Base-by-base conservation (phyloP, 2,329 filamentous ascomycete genomes). In the Phyllosticta paracitricarpa region DNA sequence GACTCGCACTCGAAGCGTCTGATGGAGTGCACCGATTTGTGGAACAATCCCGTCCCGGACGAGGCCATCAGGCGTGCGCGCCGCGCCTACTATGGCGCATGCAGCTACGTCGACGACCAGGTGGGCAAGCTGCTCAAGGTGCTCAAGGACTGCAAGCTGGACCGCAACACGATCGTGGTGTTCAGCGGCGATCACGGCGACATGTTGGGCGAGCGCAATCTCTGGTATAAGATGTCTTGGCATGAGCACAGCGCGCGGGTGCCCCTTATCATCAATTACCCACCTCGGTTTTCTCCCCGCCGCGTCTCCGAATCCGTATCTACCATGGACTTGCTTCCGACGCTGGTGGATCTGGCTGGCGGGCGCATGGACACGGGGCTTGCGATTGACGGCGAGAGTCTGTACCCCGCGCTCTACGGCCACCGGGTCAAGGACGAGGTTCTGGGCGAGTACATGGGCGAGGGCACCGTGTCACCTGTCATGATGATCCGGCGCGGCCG, bases 211-310 rank as follows among this genome's bases (percentile, higher is more conserved):
- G 92, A 97, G 79, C 86, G 91, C 59, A 89, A 89, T 5, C 79
- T 97, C 55, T 97, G 92, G 92, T 92, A 96, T 80, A 97, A 97
- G 82, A 97, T 97, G 92, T 91, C 85, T 71, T 97, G 94, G 82
- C 96, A 91, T 69, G 92, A 97, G 81, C 87, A 87, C 51, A 96
- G 91, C 12, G 90, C 91, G 54, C 88, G 92, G 28, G 92, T 97
- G 24, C 92, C 92, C 1, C 86, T 97, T 71, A 80, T 97, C 65
- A 82, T 96, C 72, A 87, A 91, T 74, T 85, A 92, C 68, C 92
- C 92, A 26, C 81, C 85, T 68, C 82, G 81, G 64, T 96, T 93
- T 74, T 72, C 80, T 14, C 86, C 91, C 33, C 90, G 86, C 77
- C 87, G 85, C 35, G 88, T 97, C 28, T 81, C 82, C 19, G 81